Conservation (phyloP, 2,329 filamentous ascomycete species). For the Talaromyces piceae region DNA sequence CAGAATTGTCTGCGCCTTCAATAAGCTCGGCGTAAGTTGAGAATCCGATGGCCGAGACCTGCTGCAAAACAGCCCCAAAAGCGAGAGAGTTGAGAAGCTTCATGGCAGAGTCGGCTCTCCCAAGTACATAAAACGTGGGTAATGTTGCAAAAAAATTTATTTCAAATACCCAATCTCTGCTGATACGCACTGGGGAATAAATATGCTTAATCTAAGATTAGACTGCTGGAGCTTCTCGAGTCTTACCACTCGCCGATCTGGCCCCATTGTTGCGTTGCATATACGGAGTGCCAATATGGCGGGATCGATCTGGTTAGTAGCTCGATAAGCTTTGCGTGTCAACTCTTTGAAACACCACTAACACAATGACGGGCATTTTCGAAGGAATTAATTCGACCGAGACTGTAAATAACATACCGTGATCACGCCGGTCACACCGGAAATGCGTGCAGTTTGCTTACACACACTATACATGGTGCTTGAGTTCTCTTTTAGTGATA, state of each 20-base stretch:
- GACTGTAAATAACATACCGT: too few species aligned
- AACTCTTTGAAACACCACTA: too few species aligned
- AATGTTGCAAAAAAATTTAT: background rate
- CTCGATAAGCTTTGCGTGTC: too few species aligned
- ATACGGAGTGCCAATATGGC: background rate
- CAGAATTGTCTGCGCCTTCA: conserved; percentile 8
- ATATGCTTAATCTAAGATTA: background rate
- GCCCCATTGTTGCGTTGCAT: background rate
- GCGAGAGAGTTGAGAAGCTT: background rate
- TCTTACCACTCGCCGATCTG: too few species aligned
- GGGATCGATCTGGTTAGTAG: background rate
- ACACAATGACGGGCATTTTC: too few species aligned
- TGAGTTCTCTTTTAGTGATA: too few species aligned
- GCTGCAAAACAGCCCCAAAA: background rate
- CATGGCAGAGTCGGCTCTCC: background rate
- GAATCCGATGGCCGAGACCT: conserved; percentile 1
- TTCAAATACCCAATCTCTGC: background rate
- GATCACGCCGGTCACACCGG: too few species aligned
- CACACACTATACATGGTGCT: too few species aligned
- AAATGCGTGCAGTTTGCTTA: too few species aligned
- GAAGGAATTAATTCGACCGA: too few species aligned
- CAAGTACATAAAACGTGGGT: background rate
- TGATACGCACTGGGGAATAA: too few species aligned
- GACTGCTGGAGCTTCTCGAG: background rate
- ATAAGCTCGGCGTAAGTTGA: conserved; percentile 3